A percentile compares a stretch with the other conserved stretches of the same genome.
These are phyloP conservation scores for Claviceps sp. DNA, from an alignment of 2,329 filamentous ascomycete genomes.

Conservation along the genomic window DNA sequence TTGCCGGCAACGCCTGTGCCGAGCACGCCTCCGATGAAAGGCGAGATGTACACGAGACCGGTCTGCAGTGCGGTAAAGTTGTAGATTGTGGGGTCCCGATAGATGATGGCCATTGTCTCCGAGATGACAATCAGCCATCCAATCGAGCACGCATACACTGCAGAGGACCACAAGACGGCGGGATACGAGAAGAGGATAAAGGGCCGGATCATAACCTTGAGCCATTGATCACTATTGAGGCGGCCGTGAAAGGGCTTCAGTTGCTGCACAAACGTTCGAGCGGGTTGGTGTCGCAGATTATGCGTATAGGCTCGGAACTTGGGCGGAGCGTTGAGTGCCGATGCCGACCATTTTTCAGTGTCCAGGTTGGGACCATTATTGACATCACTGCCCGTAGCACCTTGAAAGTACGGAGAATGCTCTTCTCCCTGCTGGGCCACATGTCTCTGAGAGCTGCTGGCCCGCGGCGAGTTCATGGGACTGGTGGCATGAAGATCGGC, in stretches of 20 bases:
- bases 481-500: conserved; percentile 1
- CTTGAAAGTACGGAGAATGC: conserved; percentile 3
- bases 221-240: conserved; percentile 65
- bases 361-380: conserved; percentile 22
- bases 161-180: conserved; percentile 73
- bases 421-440: background rate
- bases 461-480: conserved; percentile 1
- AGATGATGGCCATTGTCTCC: conserved; percentile 73
- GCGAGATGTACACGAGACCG: conserved; percentile 78
- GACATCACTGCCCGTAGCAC: conserved; percentile 9
- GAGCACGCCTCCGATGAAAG: conserved; percentile 76
- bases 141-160: conserved; percentile 75
- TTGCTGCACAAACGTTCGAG: conserved; percentile 59
- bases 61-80: conserved; percentile 70
- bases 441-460: background rate
- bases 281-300: conserved; percentile 50
- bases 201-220: conserved; percentile 62
- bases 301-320: conserved; percentile 50
- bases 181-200: conserved; percentile 84
- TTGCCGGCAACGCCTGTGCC: conserved; percentile 88
- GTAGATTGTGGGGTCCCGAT: conserved; percentile 54
- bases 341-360: conserved; percentile 27
- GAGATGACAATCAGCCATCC: conserved; percentile 95
- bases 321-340: conserved; percentile 19
- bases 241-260: conserved; percentile 68